A percentile compares a stretch with the other conserved stretches of the same genome.
Evolutionary conservation across 192 early-diverging fungal species (phyloP).

Genomic region (Pilaira anomala): DNA sequence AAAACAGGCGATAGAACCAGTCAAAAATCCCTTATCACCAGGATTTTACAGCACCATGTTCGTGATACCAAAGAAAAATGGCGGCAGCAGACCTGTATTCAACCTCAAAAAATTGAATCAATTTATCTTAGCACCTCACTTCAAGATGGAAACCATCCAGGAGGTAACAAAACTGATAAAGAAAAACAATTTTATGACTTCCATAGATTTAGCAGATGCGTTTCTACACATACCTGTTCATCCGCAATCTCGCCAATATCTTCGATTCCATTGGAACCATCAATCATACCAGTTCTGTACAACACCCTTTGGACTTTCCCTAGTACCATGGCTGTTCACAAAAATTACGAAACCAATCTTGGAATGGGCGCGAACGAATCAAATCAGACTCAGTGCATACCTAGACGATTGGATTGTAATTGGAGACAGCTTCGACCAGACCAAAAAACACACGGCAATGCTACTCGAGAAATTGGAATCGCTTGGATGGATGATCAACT

Average conservation of each 20-base stretch:
- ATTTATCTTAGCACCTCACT: too few relatives aligned
- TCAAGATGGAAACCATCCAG: too few relatives aligned
- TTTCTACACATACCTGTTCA: constrained; percentile 38
- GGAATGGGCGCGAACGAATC: constrained; percentile 1
- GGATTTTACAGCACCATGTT: constrained; percentile 25
- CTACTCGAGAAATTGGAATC: constrained; percentile 3
- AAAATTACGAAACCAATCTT: constrained; percentile 9
- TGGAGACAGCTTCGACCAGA: not conserved
- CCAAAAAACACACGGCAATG: not conserved
- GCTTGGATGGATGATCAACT: constrained; percentile 28
- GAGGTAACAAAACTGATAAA: not conserved
- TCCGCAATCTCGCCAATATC: constrained; percentile 19
- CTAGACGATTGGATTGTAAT: constrained; percentile 16
- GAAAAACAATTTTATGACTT: constrained; percentile 26
- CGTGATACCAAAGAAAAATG: constrained; percentile 32
- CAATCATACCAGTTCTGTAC: constrained; percentile 25
- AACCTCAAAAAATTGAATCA: too few relatives aligned
- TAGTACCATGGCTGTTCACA: constrained; percentile 14
- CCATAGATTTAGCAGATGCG: constrained; percentile 37
- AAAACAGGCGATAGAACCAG: not conserved
- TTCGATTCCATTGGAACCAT: constrained; percentile 32
- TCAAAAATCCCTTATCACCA: not conserved
- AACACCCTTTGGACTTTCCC: constrained; percentile 10
- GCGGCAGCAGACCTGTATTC: constrained; percentile 32
- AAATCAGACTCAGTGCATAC: not conserved